A percentile compares a stretch with the other conserved stretches of the same genome.
phyloP scores from a whole-genome alignment of 129 eudicot species.

The Solidago caesia region DNA sequence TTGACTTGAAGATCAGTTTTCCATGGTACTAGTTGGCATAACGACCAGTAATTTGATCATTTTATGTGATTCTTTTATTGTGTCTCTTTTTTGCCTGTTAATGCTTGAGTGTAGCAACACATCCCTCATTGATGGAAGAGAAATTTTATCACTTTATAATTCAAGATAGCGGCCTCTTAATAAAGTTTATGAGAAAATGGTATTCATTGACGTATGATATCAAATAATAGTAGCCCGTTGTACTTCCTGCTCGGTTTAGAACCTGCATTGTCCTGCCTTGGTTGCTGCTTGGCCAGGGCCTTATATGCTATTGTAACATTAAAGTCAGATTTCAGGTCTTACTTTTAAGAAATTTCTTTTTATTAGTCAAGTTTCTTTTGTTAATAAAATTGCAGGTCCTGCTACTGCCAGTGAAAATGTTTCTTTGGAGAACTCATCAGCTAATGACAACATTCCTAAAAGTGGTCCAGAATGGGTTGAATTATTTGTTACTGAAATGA shows the following conservation, averaged over 20 bases:
- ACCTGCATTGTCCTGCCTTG: not conserved
- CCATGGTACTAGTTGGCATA: not conserved
- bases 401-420: constrained; percentile 32
- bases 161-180: too few species aligned
- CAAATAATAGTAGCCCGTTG: not conserved
- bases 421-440: constrained; percentile 33
- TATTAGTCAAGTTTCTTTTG: not conserved
- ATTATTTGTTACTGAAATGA: constrained; percentile 76
- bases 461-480: constrained; percentile 91
- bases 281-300: not conserved
- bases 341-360: not conserved
- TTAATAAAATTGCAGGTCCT: constrained; percentile 32
- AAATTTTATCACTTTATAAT: too few species aligned
- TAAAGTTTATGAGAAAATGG: too few species aligned
- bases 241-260: not conserved
- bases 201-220: not conserved
- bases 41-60: not conserved
- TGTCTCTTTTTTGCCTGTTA: too few species aligned
- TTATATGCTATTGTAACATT: constrained; percentile 7
- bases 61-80: not conserved
- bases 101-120: too few species aligned
- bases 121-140: too few species aligned
- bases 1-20: not conserved
- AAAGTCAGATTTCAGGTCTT: not conserved
- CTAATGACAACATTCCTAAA: constrained; percentile 42